Percentiles rank a stretch among this genome's conserved stretches.
phyloP scores from a whole-genome alignment of 108 stramenopile genomes.

The Cylindrotheca closterium region DNA sequence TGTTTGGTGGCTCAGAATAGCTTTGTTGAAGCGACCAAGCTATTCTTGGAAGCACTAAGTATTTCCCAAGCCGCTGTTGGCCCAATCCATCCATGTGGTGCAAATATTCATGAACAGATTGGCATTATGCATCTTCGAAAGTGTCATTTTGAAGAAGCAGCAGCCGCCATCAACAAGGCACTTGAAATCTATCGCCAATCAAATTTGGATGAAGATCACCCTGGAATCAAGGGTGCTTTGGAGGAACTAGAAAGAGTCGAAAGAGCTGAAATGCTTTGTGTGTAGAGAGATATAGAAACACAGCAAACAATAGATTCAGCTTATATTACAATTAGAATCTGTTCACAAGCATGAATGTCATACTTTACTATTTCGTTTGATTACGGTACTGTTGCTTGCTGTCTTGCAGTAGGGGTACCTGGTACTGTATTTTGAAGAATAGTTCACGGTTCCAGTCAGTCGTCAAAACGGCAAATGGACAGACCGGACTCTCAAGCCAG shows the following conservation, averaged over 20 bases:
- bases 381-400: too few relatives aligned
- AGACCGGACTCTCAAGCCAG: too few relatives aligned
- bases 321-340: too few relatives aligned
- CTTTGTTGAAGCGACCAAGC: conserved; percentile 26
- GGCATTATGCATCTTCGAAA: conserved; percentile 57
- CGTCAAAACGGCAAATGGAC: too few relatives aligned
- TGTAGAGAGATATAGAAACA: too few relatives aligned
- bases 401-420: too few relatives aligned
- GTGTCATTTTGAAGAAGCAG: conserved; percentile 65
- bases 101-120: conserved; percentile 47
- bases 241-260: conserved; percentile 45
- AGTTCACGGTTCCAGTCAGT: too few relatives aligned
- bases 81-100: conserved; percentile 26
- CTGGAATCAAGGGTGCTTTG: conserved; percentile 33
- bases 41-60: conserved; percentile 29
- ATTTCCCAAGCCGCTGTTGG: conserved; percentile 37
- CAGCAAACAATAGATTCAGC: too few relatives aligned
- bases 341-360: too few relatives aligned
- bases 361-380: too few relatives aligned
- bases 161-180: conserved; percentile 45
- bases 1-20: conserved; percentile 34
- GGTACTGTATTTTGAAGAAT: too few relatives aligned
- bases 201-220: conserved; percentile 55
- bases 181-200: conserved; percentile 47
- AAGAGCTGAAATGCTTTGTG: conserved; percentile 56